phyloP scores from a whole-genome alignment of 345 rosid genomes.

The Eucalyptus fibrosa region DNA sequence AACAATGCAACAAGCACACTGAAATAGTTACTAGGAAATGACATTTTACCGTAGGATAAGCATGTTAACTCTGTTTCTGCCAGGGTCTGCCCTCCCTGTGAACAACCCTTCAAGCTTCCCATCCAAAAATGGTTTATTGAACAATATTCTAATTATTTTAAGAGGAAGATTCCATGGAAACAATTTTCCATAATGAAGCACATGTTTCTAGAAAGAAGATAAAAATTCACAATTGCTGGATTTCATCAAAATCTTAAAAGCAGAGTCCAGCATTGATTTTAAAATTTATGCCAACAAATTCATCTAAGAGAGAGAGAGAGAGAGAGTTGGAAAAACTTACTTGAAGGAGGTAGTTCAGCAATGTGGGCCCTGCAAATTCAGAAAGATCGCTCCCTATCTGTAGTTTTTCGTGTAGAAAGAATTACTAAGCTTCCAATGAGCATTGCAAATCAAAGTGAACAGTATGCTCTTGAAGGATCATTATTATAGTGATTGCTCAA shows the following conservation, averaged over 20 bases:
- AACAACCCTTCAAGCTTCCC: not conserved
- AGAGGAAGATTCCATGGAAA: not conserved
- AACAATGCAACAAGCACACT: not conserved
- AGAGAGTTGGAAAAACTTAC: constrained; percentile 17
- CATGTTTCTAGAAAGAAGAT: not conserved
- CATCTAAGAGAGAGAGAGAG: not conserved
- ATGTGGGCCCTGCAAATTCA: constrained; percentile 76
- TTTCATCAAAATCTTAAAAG: not conserved
- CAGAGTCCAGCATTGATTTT: not conserved
- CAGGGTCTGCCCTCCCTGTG: not conserved
- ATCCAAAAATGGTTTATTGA: not conserved
- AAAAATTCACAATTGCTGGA: not conserved
- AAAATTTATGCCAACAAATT: not conserved
- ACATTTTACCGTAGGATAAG: not conserved
- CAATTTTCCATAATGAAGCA: not conserved
- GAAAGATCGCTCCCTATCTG: constrained; percentile 78
- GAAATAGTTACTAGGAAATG: not conserved
- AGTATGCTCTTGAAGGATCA: not conserved
- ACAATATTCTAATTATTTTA: not conserved
- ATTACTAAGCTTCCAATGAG: constrained; percentile 1
- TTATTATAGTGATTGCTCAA: not conserved
- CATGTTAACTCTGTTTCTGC: not conserved
- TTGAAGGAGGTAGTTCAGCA: constrained; percentile 69
- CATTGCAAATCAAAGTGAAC: not conserved
- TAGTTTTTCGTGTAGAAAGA: constrained; percentile 11